Evolutionary conservation across 257 asterid genomes (phyloP), one percentile per base, ranked within the genome.

Genomic region (Lycium barbarum): DNA sequence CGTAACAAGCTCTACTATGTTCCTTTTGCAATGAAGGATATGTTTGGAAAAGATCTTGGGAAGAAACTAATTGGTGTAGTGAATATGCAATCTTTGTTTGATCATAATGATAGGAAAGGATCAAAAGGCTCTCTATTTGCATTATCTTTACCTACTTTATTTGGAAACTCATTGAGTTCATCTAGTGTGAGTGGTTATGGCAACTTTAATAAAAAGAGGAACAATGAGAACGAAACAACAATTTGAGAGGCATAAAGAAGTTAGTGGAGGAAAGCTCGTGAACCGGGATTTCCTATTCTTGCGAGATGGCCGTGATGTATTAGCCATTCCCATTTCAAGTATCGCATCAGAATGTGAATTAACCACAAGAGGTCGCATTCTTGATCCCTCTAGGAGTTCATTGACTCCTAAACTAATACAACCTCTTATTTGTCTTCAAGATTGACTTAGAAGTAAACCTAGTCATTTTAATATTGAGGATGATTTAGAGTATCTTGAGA

Each of bases 291-390:
- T 36, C 72, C 40, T 12, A 70, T 57, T 14, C 43, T 83, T 7
- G 14, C 43, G 5, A 18, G 7, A 83, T 68, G 40, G 85, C 81
- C 35, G 53, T 7, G 81, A 70, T 51, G 63, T 71, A 18, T 68
- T 83, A 40, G 71, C 22, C 13, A 57, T 83, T 7, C 82, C 26
- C 4, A 40, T 2, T 2, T 70, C 59, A 26, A 83, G 58, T 1
- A 45, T 83, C 36, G 15, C 72, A 17, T 68, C 45, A 10, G 20
- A 71, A 10, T 18, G 58, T 1, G 82, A 61, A 11, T 67, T 66
- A 9, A 83, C 40, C 36, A 70, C 67, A 0, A 6, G 70, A 4
- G 68, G 80, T 9, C 53, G 20, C 9, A 35, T 66, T 20, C 62
- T 83, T 35, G 55, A 70, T 15, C 11, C 13, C 2, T 76, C 49